Evolutionary conservation across 257 asterid species (phyloP).

Genomic region (Salvia miltiorrhiza): DNA sequence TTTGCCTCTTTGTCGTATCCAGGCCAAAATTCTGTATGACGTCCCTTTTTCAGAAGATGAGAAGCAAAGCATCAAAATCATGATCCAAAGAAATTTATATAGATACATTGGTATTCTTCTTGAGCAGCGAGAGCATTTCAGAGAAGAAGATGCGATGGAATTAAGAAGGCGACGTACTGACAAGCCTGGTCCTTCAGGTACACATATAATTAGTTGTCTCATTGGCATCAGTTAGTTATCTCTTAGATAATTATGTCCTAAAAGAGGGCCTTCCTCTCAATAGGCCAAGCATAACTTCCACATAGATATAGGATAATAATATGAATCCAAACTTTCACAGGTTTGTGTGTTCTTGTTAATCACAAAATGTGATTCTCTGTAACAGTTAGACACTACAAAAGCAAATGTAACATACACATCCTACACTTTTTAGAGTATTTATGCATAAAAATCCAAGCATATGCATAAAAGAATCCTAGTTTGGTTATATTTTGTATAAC

Average conservation of each 20-base stretch:
- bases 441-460: background rate
- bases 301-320: no score
- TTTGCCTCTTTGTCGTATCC: conserved; percentile 18
- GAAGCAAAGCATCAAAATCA: conserved; percentile 58
- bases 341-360: no score
- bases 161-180: conserved; percentile 36
- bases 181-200: conserved; percentile 90
- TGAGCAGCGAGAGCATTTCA: conserved; percentile 70
- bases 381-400: no score
- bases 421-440: no score
- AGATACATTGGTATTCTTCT: conserved; percentile 67
- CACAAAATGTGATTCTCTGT: no score
- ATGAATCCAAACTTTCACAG: no score
- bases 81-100: conserved; percentile 76
- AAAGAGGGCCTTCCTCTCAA: no score
- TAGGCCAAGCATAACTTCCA: no score
- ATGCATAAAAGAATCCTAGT: background rate
- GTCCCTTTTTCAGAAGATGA: conserved; percentile 82
- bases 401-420: no score
- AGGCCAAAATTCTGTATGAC: conserved; percentile 72
- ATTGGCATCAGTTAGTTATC: background rate
- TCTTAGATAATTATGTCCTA: background rate
- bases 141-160: conserved; percentile 51
- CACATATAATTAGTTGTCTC: conserved; percentile 5
- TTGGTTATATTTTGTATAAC: background rate